These are phyloP conservation scores for Pichia kudriavzevii DNA, from an alignment of 1,139 yeast genomes.

Conservation along the genomic window DNA sequence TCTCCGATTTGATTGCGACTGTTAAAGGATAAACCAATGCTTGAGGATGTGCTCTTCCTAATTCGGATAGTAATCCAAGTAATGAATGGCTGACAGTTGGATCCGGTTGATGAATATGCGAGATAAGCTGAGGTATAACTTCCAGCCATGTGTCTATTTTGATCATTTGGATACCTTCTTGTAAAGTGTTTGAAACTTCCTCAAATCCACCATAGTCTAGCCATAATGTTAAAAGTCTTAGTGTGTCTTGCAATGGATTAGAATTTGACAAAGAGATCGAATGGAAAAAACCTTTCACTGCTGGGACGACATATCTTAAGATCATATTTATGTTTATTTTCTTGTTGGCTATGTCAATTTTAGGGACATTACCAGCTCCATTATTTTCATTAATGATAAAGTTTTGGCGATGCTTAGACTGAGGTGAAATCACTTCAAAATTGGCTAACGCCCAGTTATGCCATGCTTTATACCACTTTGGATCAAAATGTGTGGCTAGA, in stretches of 20 bases:
- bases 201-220: slow-evolving; percentile 90
- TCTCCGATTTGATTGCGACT: slow-evolving; percentile 92
- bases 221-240: slow-evolving; percentile 88
- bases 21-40: slow-evolving; percentile 92
- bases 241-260: slow-evolving; percentile 85
- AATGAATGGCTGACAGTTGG: slow-evolving; percentile 75
- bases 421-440: slow-evolving; percentile 81
- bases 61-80: slow-evolving; percentile 71
- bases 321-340: slow-evolving; percentile 27
- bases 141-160: slow-evolving; percentile 91
- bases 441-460: slow-evolving; percentile 99
- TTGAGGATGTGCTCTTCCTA: slow-evolving; percentile 95
- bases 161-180: slow-evolving; percentile 85
- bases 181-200: slow-evolving; percentile 86
- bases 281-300: slow-evolving; percentile 91
- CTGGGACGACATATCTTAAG: slow-evolving; percentile 86
- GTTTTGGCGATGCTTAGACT: slow-evolving; percentile 21
- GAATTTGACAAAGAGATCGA: slow-evolving; percentile 84
- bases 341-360: slow-evolving; percentile 14
- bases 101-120: slow-evolving; percentile 94
- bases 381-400: slow-evolving; percentile 4
- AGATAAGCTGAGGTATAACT: slow-evolving; percentile 90
- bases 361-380: background rate
- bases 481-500: slow-evolving; percentile 90
- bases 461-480: slow-evolving; percentile 97